Percentiles rank a stretch among this genome's conserved stretches.
Evolutionary conservation across 768 basidiomycete genomes (phyloP).

Genomic region (Phaeolepiota aurea): DNA sequence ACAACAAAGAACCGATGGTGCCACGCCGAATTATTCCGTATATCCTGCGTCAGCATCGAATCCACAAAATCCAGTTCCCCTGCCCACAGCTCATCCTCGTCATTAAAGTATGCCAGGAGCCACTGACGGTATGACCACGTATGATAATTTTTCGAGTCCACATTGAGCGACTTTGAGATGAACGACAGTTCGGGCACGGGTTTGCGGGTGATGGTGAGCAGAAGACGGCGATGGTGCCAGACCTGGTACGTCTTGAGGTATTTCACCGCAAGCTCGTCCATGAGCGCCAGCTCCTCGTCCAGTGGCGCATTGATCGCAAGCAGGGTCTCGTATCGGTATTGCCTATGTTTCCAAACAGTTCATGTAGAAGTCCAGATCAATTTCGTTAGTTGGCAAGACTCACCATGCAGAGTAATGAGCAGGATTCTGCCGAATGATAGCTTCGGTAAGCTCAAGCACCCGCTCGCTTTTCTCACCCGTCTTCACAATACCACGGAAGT

Average conservation of each 20-base stretch:
- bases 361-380: not conserved
- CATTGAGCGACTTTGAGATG: constrained; percentile 60
- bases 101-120: constrained; percentile 80
- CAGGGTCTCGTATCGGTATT: constrained; percentile 89
- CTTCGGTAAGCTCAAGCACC: constrained; percentile 82
- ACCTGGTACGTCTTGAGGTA: constrained; percentile 97
- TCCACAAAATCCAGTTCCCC: constrained; percentile 74
- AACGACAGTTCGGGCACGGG: constrained; percentile 71
- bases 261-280: constrained; percentile 79
- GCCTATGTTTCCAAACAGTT: constrained; percentile 44
- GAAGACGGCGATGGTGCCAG: constrained; percentile 86
- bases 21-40: constrained; percentile 97
- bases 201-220: constrained; percentile 48
- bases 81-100: constrained; percentile 57
- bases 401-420: constrained; percentile 97
- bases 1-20: constrained; percentile 90
- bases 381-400: constrained; percentile 13
- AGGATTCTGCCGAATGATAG: constrained; percentile 85
- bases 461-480: constrained; percentile 71
- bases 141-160: constrained; percentile 95
- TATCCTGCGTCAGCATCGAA: constrained; percentile 59
- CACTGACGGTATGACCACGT: constrained; percentile 99
- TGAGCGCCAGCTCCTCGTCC: constrained; percentile 69
- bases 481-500: constrained; percentile 81
- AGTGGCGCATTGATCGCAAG: constrained; percentile 59